A percentile compares a stretch with the other conserved stretches of the same genome.
phyloP scores from a whole-genome alignment of 352 stramenopile species.

The Pythium insidiosum region DNA sequence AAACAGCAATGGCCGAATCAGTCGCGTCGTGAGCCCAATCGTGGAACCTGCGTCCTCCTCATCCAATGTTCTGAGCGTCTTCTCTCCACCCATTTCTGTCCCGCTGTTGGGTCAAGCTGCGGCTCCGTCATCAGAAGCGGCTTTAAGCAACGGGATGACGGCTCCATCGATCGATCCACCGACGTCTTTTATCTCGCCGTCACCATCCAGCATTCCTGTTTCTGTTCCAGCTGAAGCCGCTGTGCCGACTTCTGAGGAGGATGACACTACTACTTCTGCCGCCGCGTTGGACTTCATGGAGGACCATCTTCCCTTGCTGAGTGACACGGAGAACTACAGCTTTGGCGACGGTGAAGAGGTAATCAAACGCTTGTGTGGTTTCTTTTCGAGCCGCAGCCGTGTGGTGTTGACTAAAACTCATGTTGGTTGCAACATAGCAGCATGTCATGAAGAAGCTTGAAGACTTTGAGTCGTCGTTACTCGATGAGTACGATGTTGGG shows the following conservation, averaged over 20 bases:
- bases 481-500: conserved; percentile 82
- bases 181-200: conserved; percentile 17
- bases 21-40: no score
- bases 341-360: conserved; percentile 79
- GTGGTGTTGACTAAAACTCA: conserved; percentile 2
- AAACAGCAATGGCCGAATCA: conserved; percentile 27
- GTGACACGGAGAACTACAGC: conserved; percentile 58
- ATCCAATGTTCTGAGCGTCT: conserved; percentile 79
- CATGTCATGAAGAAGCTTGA: conserved; percentile 85
- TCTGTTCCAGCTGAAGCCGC: background rate
- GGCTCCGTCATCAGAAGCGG: conserved; percentile 4
- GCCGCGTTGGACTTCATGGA: conserved; percentile 56
- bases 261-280: conserved; percentile 2
- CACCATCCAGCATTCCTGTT: conserved; percentile 2
- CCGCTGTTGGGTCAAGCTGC: conserved; percentile 4
- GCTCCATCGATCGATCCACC: background rate
- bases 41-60: no score
- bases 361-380: conserved; percentile 5
- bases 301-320: conserved; percentile 59
- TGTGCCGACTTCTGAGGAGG: no score
- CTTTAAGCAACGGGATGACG: background rate
- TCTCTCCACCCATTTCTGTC: conserved; percentile 26
- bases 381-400: no score
- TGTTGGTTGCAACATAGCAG: conserved; percentile 34
- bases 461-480: conserved; percentile 80